Evolutionary conservation across 176 grass and related monocot genomes (phyloP).

Genomic region (Rhipidocladum racemiflorum): DNA sequence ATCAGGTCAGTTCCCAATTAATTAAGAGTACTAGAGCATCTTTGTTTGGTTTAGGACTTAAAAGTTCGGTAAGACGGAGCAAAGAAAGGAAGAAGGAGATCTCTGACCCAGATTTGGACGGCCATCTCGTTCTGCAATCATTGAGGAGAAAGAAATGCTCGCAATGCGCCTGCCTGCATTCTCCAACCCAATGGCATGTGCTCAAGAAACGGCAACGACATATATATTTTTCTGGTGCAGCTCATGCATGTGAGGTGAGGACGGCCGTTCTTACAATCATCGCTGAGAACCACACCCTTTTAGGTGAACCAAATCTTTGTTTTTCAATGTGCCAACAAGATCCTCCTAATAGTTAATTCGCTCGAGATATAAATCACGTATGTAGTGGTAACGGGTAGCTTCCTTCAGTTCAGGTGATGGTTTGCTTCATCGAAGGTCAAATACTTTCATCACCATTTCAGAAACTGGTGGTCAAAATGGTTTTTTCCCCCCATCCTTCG

Average conservation of each 20-base stretch:
- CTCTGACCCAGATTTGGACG: slow-evolving; percentile 18
- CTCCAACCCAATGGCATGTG: slow-evolving; percentile 33
- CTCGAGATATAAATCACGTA: not conserved
- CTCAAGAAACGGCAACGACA: not conserved
- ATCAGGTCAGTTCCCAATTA: slow-evolving; percentile 1
- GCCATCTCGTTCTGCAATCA: slow-evolving; percentile 14
- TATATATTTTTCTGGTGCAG: not conserved
- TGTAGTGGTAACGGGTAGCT: not conserved
- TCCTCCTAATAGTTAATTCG: not conserved
- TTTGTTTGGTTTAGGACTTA: not conserved
- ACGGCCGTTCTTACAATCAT: slow-evolving; percentile 12
- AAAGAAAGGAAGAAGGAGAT: slow-evolving; percentile 17
- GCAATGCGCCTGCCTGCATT: not conserved
- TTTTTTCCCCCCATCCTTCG: not conserved
- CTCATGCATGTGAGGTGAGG: slow-evolving; percentile 37
- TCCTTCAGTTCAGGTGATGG: not conserved
- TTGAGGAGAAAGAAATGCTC: not conserved
- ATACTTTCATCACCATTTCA: not conserved
- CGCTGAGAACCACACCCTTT: slow-evolving; percentile 1
- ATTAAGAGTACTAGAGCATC: not conserved
- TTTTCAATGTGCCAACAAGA: slow-evolving; percentile 26
- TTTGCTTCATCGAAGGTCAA: not conserved
- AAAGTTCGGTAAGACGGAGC: not conserved
- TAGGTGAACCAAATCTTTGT: slow-evolving; percentile 44
- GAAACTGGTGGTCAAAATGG: not conserved